A percentile compares a stretch with the other conserved stretches of the same genome.
These are phyloP conservation scores for Colletotrichum limetticola DNA, from an alignment of 2,329 filamentous ascomycete species.

Conservation along the genomic window DNA sequence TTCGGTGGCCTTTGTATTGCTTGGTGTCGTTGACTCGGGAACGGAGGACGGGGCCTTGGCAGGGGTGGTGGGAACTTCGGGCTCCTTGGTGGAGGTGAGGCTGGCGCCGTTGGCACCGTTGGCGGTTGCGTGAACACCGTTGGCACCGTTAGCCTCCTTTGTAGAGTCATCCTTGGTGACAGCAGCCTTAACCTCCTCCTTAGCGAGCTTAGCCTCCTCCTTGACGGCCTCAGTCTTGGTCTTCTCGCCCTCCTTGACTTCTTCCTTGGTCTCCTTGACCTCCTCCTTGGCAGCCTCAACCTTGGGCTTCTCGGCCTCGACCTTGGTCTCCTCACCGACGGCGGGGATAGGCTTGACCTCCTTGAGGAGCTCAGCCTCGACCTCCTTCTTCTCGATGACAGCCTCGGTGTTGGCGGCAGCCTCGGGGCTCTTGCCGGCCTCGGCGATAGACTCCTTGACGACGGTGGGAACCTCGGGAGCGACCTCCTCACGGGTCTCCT, in stretches of 20 bases:
- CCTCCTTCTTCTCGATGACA: conserved; percentile 78
- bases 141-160: conserved; percentile 22
- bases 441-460: conserved; percentile 67
- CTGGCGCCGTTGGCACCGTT: conserved; percentile 38
- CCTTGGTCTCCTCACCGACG: conserved; percentile 41
- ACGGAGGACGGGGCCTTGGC: conserved; percentile 33
- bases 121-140: conserved; percentile 32
- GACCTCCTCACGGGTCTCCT: conserved; percentile 54
- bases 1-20: conserved; percentile 42
- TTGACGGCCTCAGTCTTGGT: conserved; percentile 34
- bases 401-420: conserved; percentile 75
- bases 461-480: conserved; percentile 64
- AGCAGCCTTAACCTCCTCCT: conserved; percentile 34
- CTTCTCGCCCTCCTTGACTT: conserved; percentile 33
- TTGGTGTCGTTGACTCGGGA: conserved; percentile 36
- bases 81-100: conserved; percentile 35
- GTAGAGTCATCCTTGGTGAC: conserved; percentile 29
- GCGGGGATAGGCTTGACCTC: conserved; percentile 62
- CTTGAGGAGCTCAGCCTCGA: conserved; percentile 79
- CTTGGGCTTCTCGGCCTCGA: conserved; percentile 38
- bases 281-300: conserved; percentile 39
- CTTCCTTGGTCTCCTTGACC: conserved; percentile 35
- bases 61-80: conserved; percentile 28
- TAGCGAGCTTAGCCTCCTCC: conserved; percentile 35
- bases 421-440: conserved; percentile 73